Percentiles rank a stretch among this genome's conserved stretches.
Evolutionary conservation across 768 basidiomycete species (phyloP).

Genomic region (Hypholoma fasciculare): DNA sequence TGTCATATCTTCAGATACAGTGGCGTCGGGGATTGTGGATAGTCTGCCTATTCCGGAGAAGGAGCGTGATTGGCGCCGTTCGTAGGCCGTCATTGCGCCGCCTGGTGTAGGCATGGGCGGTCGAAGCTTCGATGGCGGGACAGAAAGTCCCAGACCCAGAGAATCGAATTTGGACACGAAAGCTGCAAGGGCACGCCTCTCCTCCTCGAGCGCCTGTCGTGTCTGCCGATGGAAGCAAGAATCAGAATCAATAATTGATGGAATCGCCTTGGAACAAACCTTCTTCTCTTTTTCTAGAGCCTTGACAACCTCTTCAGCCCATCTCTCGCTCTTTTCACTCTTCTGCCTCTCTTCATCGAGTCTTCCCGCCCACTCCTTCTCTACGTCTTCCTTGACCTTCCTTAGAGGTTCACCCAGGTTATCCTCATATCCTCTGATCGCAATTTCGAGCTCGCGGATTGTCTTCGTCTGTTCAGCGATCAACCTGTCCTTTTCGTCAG

Average conservation of each 20-base stretch:
- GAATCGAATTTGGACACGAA: slow-evolving; percentile 86
- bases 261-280: slow-evolving; percentile 31
- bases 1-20: slow-evolving; percentile 14
- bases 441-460: slow-evolving; percentile 76
- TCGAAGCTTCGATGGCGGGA: slow-evolving; percentile 39
- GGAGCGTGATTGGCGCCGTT: slow-evolving; percentile 35
- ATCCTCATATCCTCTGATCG: slow-evolving; percentile 70
- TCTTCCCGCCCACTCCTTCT: slow-evolving; percentile 67
- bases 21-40: slow-evolving; percentile 24
- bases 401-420: slow-evolving; percentile 70
- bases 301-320: slow-evolving; percentile 73
- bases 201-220: slow-evolving; percentile 69
- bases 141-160: slow-evolving; percentile 48
- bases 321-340: slow-evolving; percentile 69
- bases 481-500: slow-evolving; percentile 72
- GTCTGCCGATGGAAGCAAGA: slow-evolving; percentile 31
- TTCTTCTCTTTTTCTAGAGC: slow-evolving; percentile 81
- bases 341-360: slow-evolving; percentile 57
- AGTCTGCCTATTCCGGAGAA: slow-evolving; percentile 19
- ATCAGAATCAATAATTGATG: not conserved
- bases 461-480: slow-evolving; percentile 73
- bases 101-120: slow-evolving; percentile 52
- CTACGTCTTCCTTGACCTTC: slow-evolving; percentile 69
- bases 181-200: slow-evolving; percentile 73
- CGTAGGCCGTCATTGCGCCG: slow-evolving; percentile 49